Evolutionary conservation across 352 stramenopile genomes (phyloP), one percentile per base, ranked within the genome.

Genomic region (Globisporangium recalcitrans): DNA sequence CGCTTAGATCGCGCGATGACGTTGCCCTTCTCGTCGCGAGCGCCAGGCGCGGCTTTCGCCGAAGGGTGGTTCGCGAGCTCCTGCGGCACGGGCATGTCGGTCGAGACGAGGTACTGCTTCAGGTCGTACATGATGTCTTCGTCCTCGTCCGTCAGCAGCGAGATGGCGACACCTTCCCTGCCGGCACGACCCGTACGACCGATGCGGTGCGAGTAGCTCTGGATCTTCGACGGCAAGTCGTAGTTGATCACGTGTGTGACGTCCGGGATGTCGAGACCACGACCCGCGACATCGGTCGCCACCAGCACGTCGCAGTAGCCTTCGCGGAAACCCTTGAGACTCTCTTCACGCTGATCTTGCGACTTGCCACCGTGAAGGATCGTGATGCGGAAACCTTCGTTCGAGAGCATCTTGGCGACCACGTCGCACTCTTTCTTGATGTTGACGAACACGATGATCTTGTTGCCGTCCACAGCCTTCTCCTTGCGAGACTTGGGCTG

Each of bases 361-460:
- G 88, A 95, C 68, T 98, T 99, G 42, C 96, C 97, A 72, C 96
- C 97, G 68, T 99, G 97, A 36, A 99, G 74, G n/a, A 98, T 96
- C 1, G 96, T 97, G 65, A 80, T 87, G 14, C 83, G 77, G 64
- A 97, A 95, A 31, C 96, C 95, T 46, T 87, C 77, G 34, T 75
- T 89, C 51, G 97, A 94, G 21, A 99, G 75, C 61, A 96, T 87
- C 54, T 96, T 91, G 22, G 78, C 88, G n/a, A 99, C 87, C n/a
- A 89, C 75, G 69, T 99, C 97, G 55, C 93, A 97, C 64, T 96
- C 87, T 69, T 98, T 98, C 87, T 99, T 99, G 68, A 98, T 94
- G 76, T 99, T 99, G 61, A 99, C 97, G 75, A 99, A 99, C n/a
- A 99, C 95, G 60, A 99, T 99, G 47, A 98, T 88, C 78, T 99